These are phyloP conservation scores for Kappamyces sp. DNA, from an alignment of 192 early-diverging fungal species.

Conservation along the genomic window DNA sequence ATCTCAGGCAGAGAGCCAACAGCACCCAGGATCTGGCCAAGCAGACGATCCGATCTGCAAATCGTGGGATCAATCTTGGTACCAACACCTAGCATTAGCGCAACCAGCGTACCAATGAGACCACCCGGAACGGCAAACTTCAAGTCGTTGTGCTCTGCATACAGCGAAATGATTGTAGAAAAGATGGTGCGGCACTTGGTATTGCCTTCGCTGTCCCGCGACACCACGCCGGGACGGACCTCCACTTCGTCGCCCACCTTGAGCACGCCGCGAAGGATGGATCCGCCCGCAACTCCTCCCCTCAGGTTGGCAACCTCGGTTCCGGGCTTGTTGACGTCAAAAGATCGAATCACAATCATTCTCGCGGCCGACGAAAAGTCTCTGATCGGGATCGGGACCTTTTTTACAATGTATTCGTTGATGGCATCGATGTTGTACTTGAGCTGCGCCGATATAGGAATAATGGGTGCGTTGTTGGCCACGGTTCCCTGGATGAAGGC, in stretches of 20 bases:
- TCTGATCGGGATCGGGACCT: conserved; percentile 82
- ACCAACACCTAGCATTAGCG: conserved; percentile 66
- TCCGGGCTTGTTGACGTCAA: conserved; percentile 99
- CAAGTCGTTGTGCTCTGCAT: conserved; percentile 83
- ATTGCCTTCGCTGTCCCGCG: conserved; percentile 77
- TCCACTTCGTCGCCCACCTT: conserved; percentile 92
- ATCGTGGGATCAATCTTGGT: conserved; percentile 93
- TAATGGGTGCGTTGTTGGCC: conserved; percentile 89
- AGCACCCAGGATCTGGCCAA: conserved; percentile 89
- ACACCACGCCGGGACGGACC: conserved; percentile 90
- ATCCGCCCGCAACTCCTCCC: conserved; percentile 97
- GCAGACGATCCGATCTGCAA: conserved; percentile 91
- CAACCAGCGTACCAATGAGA: conserved; percentile 65
- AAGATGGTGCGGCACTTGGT: conserved; percentile 80
- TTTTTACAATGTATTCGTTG: conserved; percentile 94
- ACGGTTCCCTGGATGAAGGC: conserved; percentile 92
- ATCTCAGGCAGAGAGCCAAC: conserved; percentile 89
- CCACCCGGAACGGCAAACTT: conserved; percentile 99
- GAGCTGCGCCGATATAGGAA: conserved; percentile 96
- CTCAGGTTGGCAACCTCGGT: conserved; percentile 84
- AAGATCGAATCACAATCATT: conserved; percentile 96
- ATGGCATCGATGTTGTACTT: conserved; percentile 98
- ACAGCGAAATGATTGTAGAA: conserved; percentile 79
- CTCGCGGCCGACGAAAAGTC: conserved; percentile 88
- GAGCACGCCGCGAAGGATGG: conserved; percentile 84